These are phyloP conservation scores for Ceratobasidium sp. DNA, from an alignment of 1,284 basidiomycete species.

Conservation along the genomic window DNA sequence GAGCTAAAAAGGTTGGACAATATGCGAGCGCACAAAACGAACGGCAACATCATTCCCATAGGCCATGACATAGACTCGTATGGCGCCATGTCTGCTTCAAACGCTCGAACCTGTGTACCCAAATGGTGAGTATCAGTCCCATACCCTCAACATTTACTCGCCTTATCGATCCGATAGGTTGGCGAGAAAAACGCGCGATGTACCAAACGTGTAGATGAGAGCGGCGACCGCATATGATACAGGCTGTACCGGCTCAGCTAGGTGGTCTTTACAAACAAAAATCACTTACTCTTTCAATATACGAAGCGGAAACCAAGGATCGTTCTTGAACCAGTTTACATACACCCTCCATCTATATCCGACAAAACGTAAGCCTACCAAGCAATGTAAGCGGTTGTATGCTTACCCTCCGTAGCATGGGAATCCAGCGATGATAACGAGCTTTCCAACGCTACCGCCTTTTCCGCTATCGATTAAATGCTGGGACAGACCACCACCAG, in stretches of 20 bases:
- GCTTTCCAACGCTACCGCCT: constrained; percentile 19
- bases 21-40: constrained; percentile 5
- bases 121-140: no score
- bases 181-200: constrained; percentile 27
- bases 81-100: constrained; percentile 30
- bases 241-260: not conserved
- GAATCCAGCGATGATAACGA: constrained; percentile 25
- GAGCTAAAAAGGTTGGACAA: constrained; percentile 5
- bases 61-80: constrained; percentile 37
- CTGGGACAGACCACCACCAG: constrained; percentile 28
- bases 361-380: not conserved
- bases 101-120: constrained; percentile 6
- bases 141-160: not conserved
- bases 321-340: constrained; percentile 25
- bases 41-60: constrained; percentile 33
- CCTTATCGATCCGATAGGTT: constrained; percentile 13
- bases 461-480: constrained; percentile 31
- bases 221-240: constrained; percentile 13
- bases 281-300: constrained; percentile 5
- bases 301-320: constrained; percentile 29
- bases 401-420: constrained; percentile 21
- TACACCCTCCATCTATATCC: constrained; percentile 13
- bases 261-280: not conserved
- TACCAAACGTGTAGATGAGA: not conserved
- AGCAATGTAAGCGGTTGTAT: not conserved